Conservation (phyloP, 108 stramenopile genomes). For the Nitzschia sp. region DNA sequence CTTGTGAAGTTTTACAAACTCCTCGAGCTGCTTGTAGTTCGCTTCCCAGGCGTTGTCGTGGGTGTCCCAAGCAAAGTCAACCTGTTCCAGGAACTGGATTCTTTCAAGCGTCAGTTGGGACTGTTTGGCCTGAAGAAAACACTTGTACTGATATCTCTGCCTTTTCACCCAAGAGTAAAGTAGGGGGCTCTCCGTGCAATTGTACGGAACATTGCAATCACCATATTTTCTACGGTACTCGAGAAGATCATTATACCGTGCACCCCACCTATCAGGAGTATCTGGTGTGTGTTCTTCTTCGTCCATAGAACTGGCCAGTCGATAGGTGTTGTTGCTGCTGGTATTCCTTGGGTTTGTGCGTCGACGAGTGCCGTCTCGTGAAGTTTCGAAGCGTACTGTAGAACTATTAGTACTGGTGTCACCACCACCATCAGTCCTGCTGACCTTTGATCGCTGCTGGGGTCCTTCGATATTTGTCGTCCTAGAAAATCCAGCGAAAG, state of each 20-base stretch:
- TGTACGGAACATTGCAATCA: constrained; percentile 16
- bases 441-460: too few species aligned
- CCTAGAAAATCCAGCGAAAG: too few species aligned
- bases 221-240: constrained; percentile 2
- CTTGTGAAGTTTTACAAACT: background rate
- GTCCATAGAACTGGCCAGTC: too few species aligned
- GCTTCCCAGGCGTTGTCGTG: constrained; percentile 11
- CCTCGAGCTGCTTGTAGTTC: background rate
- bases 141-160: constrained; percentile 14
- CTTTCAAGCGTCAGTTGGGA: background rate
- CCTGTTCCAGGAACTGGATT: background rate
- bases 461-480: too few species aligned
- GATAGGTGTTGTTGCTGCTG: too few species aligned
- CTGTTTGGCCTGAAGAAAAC: background rate
- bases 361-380: too few species aligned
- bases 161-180: constrained; percentile 14
- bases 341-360: too few species aligned
- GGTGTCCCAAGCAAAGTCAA: constrained; percentile 5
- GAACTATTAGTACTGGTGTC: too few species aligned
- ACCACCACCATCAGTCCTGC: too few species aligned
- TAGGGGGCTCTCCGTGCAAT: background rate
- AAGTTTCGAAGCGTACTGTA: too few species aligned
- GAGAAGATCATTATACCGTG: constrained; percentile 3
- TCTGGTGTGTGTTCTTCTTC: too few species aligned
- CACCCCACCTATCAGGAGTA: constrained; percentile 15